Evolutionary conservation across 1,139 yeast genomes (phyloP).

Genomic region (Scheffersomyces parashehatae): DNA sequence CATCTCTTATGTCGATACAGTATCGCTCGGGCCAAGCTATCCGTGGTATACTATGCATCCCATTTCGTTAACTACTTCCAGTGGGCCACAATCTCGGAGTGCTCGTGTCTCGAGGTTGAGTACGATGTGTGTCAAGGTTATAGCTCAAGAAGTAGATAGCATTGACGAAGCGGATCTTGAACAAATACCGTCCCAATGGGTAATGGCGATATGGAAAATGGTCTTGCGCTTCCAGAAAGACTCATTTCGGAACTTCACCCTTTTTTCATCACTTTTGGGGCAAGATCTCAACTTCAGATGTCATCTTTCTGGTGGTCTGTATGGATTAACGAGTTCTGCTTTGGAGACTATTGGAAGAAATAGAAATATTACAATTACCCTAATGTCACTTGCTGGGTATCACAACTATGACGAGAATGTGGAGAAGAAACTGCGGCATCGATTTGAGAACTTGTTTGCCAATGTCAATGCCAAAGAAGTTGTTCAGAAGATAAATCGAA

Average conservation of each 20-base stretch:
- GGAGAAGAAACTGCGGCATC: not conserved
- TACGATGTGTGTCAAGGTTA: constrained; percentile 23
- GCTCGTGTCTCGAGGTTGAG: no score
- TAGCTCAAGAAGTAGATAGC: constrained; percentile 32
- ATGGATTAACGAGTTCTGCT: no score
- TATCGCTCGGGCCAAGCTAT: no score
- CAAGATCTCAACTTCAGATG: not conserved
- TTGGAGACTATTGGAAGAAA: no score
- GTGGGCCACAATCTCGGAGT: no score
- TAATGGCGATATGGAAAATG: constrained; percentile 29
- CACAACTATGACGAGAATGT: no score
- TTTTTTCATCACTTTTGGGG: constrained; percentile 29
- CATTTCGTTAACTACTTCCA: no score
- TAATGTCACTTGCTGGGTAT: no score
- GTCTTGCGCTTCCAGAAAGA: constrained; percentile 29
- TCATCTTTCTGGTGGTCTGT: no score
- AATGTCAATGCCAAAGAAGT: constrained; percentile 20
- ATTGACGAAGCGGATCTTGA: constrained; percentile 12
- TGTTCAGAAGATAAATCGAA: constrained; percentile 14
- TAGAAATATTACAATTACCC: no score
- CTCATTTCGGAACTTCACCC: constrained; percentile 27
- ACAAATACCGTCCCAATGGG: no score
- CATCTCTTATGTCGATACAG: not conserved
- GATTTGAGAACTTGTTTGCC: constrained; percentile 38
- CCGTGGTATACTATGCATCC: no score